Base-by-base conservation (phyloP, 1,139 yeast genomes). In the Saccharomycopsis hybrid region DNA sequence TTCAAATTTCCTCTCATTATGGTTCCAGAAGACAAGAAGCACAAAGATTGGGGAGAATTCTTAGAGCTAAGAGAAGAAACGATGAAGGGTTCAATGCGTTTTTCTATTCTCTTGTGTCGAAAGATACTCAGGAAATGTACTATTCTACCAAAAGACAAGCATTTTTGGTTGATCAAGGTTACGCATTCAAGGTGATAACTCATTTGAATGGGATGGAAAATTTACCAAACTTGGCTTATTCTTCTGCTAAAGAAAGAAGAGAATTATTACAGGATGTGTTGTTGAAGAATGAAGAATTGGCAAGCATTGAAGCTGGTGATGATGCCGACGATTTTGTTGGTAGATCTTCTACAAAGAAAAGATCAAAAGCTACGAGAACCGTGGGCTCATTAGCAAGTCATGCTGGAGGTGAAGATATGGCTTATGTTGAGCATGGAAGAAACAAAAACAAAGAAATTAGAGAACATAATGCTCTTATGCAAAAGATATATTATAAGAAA, bases 21-120 rank as follows among this genome's bases (percentile, higher is more conserved):
- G 99, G 99, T 49, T 88, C 97, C n/a, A 85, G 99, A 74, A 82
- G 99, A 73, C 99, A 94, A 69, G 99, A 94, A 64, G 98, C 98
- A 0, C 99, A 94, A 66, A 73, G 99, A 57, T 72, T 94, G 58
- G 99, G 99, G 28, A 78, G 99, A 61, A 94, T 94, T 65, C 71
- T 94, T 59, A 77, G 99, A 61, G 99, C 99, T 31, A 94, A 94
- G 67, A 78, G 98, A 70, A 82, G 98, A 74, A 94, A 94, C 63
- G 99, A 94, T 66, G 97, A 94, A 67, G 99, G 99, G 52, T 94
- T 94, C 69, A 94, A 94, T 69, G 99, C 99, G 0, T 94, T 94
- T 62, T 94, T 94, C 67, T 92, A 92, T 64, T 88, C 97, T 1
- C 71, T 94, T 46, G 98, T 94, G 13, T 88, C 97, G 1, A 94